Evolutionary conservation across 2,329 filamentous ascomycete species (phyloP).

Genomic region (Colletotrichum simmondsii): DNA sequence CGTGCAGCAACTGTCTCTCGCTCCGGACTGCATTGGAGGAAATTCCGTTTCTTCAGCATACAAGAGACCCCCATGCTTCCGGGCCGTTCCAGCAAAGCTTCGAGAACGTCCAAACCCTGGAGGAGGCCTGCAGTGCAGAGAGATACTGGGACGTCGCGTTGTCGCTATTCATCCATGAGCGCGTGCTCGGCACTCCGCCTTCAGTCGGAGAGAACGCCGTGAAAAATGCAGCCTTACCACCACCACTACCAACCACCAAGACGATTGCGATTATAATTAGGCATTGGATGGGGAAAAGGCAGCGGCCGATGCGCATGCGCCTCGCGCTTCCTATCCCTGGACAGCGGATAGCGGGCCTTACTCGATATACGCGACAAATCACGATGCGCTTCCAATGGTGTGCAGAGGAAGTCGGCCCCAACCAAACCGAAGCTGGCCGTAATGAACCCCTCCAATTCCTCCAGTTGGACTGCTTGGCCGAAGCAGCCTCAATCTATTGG

Average conservation of each 20-base stretch:
- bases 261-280: background rate
- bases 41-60: constrained; percentile 26
- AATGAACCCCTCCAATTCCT: constrained; percentile 27
- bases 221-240: constrained; percentile 10
- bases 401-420: constrained; percentile 27
- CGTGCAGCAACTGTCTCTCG: constrained; percentile 24
- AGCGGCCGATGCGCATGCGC: constrained; percentile 26
- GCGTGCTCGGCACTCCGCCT: constrained; percentile 10
- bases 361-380: constrained; percentile 25
- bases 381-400: constrained; percentile 31
- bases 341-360: constrained; percentile 18
- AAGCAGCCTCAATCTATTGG: constrained; percentile 28
- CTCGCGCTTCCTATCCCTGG: constrained; percentile 24
- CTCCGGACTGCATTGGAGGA: constrained; percentile 23
- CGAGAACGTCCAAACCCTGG: constrained; percentile 8
- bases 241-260: background rate
- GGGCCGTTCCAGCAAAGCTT: constrained; percentile 22
- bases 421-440: constrained; percentile 33
- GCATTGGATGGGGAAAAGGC: background rate
- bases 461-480: constrained; percentile 28
- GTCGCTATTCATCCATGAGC: constrained; percentile 2
- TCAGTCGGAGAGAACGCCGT: constrained; percentile 11
- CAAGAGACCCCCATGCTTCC: constrained; percentile 22
- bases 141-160: background rate
- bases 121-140: background rate